phyloP scores from a whole-genome alignment of 441 rosid genomes.

The Pelargonium myrrhifolium region DNA sequence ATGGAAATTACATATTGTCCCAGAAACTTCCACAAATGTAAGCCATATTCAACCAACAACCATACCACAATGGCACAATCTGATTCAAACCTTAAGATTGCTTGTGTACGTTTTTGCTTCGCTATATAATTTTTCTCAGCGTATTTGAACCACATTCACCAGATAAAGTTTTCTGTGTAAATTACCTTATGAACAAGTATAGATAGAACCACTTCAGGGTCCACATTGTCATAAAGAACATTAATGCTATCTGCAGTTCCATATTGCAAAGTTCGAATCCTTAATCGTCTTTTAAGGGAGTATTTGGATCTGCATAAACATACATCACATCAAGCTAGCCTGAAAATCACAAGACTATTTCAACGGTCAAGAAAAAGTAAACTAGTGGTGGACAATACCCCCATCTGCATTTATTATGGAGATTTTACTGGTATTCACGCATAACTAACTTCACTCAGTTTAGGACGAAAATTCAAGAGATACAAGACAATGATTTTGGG shows the following conservation, averaged over 20 bases:
- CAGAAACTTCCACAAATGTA: not conserved
- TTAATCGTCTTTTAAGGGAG: constrained; percentile 72
- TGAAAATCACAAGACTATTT: not conserved
- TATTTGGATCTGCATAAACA: constrained; percentile 49
- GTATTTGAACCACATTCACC: too few species aligned
- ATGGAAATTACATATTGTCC: not conserved
- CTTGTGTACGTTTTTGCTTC: too few species aligned
- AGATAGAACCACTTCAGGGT: constrained; percentile 75
- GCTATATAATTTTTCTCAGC: too few species aligned
- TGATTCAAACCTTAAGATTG: too few species aligned
- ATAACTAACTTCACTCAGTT: too few species aligned
- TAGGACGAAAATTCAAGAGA: too few species aligned
- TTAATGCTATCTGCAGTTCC: constrained; percentile 63
- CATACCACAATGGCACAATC: too few species aligned
- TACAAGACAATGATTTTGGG: too few species aligned
- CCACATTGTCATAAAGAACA: constrained; percentile 83
- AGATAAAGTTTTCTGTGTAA: too few species aligned
- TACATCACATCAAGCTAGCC: constrained; percentile 16
- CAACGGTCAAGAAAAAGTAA: not conserved
- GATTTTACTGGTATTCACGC: too few species aligned
- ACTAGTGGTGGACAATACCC: not conserved
- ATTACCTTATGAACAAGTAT: constrained; percentile 88
- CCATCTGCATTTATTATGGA: too few species aligned
- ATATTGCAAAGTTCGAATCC: constrained; percentile 82
- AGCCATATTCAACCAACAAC: not conserved